Conservation (phyloP, 2,329 filamentous ascomycete genomes). For the Colletotrichum gigasporum region DNA sequence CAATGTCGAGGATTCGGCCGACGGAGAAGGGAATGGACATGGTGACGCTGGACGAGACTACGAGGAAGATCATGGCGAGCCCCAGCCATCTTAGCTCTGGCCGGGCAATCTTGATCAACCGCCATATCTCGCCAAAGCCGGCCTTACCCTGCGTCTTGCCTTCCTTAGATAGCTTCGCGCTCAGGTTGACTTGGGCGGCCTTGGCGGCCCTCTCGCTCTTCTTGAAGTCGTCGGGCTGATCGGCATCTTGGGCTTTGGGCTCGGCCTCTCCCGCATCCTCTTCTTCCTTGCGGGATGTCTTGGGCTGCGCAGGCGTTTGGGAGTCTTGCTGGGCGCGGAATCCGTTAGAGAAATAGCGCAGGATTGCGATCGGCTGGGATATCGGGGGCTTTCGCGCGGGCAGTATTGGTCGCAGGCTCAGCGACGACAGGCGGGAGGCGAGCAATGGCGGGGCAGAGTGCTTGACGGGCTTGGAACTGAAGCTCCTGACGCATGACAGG, state of each 20-base stretch:
- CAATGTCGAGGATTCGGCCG: constrained; percentile 92
- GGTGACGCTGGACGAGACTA: constrained; percentile 90
- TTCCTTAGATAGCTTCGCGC: constrained; percentile 87
- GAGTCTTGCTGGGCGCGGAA: constrained; percentile 35
- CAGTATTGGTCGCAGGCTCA: neutral
- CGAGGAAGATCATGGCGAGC: constrained; percentile 83
- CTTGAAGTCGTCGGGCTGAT: constrained; percentile 58
- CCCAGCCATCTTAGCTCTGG: constrained; percentile 84
- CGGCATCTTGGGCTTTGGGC: constrained; percentile 38
- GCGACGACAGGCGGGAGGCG: neutral
- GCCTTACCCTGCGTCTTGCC: constrained; percentile 67
- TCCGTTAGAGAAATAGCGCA: constrained; percentile 43
- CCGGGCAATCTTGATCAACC: constrained; percentile 86
- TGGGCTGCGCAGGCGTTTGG: neutral
- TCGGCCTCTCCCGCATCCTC: constrained; percentile 43
- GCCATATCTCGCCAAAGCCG: constrained; percentile 80
- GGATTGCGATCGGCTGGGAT: neutral
- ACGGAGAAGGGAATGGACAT: constrained; percentile 98
- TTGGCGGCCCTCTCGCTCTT: constrained; percentile 86
- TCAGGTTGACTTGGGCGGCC: constrained; percentile 89
- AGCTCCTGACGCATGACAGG: constrained; percentile 8
- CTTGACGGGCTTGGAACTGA: neutral
- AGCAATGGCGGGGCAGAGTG: neutral
- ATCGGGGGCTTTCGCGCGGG: neutral
- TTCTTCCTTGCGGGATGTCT: neutral